Base-by-base conservation (phyloP, 2,329 filamentous ascomycete genomes). In the Neonectria punicea region DNA sequence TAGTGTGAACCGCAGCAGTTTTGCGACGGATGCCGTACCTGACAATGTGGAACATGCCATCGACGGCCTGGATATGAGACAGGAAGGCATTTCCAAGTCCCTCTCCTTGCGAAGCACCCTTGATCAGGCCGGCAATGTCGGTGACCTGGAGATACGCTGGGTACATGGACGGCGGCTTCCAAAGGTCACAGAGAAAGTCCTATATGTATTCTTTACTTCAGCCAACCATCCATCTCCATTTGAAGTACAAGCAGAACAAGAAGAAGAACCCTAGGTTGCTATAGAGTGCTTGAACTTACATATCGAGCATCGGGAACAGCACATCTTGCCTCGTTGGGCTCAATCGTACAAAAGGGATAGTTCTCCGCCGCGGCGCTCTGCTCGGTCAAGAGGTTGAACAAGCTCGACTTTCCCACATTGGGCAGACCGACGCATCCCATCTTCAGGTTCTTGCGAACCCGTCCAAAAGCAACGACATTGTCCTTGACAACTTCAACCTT, bases 361-460 rank as follows among this genome's bases (percentile, higher is more conserved):
- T 82, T 82, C 70, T 82, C 81, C 1, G 81, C 81, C 1, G 81
- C 77, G 39, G 80, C 81, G 70, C 78, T 82, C 75, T 83, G 80
- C 72, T 83, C 79, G 3, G 81, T 83, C 74, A 83, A 75, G 36
- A 83, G 77, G 47, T 83, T 83, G 73, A 83, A 83, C 65, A 83
- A 67, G 50, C 78, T 81, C n/a, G 79, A 81, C 67, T 83, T 83
- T 53, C 81, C 81, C 54, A 83, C 81, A 58, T 83, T 83, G 43
- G 81, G 81, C 54, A 83, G 74, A 49, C 81, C 81, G 32, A 83
- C 81, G 67, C 81, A 83, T 61, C 81, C 81, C 81, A 83, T 83
- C 72, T 83, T 83, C 11, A 83, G 76, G 71, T 82, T 82, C 69
- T 81, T 81, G 62, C 77, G 73, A 63, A 82, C 81, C 53, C 81